Evolutionary conservation across 2,329 filamentous ascomycete genomes (phyloP).

Genomic region (Neurospora sp.): DNA sequence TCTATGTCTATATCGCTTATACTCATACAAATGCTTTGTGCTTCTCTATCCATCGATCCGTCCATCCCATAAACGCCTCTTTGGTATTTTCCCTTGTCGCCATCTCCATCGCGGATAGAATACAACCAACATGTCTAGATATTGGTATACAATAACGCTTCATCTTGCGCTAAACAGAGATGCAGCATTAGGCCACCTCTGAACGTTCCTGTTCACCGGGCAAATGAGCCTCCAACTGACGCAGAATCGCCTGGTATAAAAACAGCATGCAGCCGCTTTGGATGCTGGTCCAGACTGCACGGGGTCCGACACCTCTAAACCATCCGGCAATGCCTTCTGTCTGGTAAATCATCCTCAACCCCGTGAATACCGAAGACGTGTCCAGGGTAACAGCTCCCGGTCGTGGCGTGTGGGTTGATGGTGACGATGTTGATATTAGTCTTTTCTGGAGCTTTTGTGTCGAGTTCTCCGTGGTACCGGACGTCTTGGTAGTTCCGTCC

Average conservation of each 20-base stretch:
- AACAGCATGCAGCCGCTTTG: conserved; percentile 97
- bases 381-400: conserved; percentile 74
- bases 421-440: conserved; percentile 80
- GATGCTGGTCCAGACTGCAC: conserved; percentile 93
- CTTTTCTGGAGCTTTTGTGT: conserved; percentile 47
- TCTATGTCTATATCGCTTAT: conserved; percentile 12
- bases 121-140: conserved; percentile 13
- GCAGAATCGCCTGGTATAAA: conserved; percentile 80
- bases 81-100: conserved; percentile 3
- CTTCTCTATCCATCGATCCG: conserved; percentile 15
- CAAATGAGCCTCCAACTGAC: conserved; percentile 54
- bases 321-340: conserved; percentile 82
- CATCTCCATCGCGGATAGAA: conserved; percentile 5
- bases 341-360: conserved; percentile 77
- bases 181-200: background rate
- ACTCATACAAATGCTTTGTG: conserved; percentile 5
- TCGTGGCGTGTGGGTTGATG: conserved; percentile 70
- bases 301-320: conserved; percentile 89
- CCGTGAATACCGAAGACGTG: conserved; percentile 81
- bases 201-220: conserved; percentile 22
- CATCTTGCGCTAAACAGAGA: background rate
- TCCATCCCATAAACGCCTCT: conserved; percentile 11
- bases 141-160: conserved; percentile 5
- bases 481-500: conserved; percentile 13
- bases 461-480: conserved; percentile 19